Base-by-base conservation (phyloP, 371 early-diverging fungal genomes). In the Lichtheimia ornata region DNA sequence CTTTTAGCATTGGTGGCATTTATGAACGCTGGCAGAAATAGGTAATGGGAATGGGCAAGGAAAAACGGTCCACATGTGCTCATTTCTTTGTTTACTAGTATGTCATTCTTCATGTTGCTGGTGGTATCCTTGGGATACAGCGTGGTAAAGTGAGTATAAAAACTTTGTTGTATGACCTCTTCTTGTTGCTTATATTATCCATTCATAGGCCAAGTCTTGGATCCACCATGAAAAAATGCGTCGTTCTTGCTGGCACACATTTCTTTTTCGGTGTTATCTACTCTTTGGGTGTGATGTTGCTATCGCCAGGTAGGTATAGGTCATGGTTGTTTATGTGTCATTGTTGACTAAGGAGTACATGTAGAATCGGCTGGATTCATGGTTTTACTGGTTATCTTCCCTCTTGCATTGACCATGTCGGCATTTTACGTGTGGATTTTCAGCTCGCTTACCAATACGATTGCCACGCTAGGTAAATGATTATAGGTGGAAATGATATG, bases 101-200 rank as follows among this genome's bases (percentile, higher is more conserved):
- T 95, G 61, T 94, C 97, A 2, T 93, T 98, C 72, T 97, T 97
- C 61, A 92, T 98, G 91, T 80, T 98, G 7, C 75, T 97, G 40
- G 92, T 98, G 51, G 97, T 98, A 3, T 86, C 92, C 17, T 85
- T 98, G 69, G 98, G 98, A 11, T 98, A 95, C 69, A 95, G 98
- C 56, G 97, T 98, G 40, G 91, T 95, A 53, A 91, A 85, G 91
- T 91, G 86, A 55, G 80, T 58, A 2, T 20, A 17, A 5, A 7
- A 35, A 35, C 5, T 9, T 2, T 11, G 35, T 35, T 5, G 28
- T 11, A 35, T 6, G 35, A 35, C 11, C 0, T 0, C 11, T 9
- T 35, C 11, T 9, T 35, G 11, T 35, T 11, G 35, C 35, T 35
- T 35, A 35, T 11, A 35, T 35, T 9, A 9, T 11, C 35, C 11